Evolutionary conservation across 78 protist genomes (phyloP), one percentile per base, ranked within the genome.

Genomic region (Dictyostelium purpureum): DNA sequence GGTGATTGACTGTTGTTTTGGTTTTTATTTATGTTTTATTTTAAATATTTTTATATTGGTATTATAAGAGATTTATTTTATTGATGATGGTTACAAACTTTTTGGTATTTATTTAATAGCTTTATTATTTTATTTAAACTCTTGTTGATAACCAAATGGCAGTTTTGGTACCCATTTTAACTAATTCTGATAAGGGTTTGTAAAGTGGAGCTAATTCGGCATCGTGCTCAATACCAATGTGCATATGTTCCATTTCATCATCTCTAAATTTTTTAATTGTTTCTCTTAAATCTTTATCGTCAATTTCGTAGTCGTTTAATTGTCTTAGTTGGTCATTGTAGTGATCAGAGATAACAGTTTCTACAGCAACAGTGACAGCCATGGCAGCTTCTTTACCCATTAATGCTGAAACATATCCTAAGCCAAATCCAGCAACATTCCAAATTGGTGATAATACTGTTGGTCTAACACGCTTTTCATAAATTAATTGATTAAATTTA

Each of bases 301-400:
- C 88, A 24, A 70, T 77, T 12, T 82, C 59, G 14, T 69, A 10
- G 2, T 75, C 90, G 2, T 81, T 61, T 31, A 96, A 54, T 57
- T 94, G 94, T 18, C 96, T 67, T 18, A 96, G 24, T 76, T 96
- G 97, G 19, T 96, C 96, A 54, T 96, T 89, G 40, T 96, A 96
- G 59, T 96, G 97, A 21, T 95, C 96, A 5, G 93, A 37, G 47
- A 96, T 96, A 26, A 95, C 97, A 5, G 89, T 81, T 47, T 96
- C 97, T 14, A 96, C 97, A 0, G 96, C 97, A 0, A 81, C 96
- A 6, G 94, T 88, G 38, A 94, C 94, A 6, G 97, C 97, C 97
- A 96, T 96, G 1, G 97, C 97, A 18, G 97, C 96, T 65, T 94
- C 96, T 54, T 83, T 89, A 37, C 97, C 96, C 74, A 96, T 87